Evolutionary conservation across 2,329 filamentous ascomycete genomes (phyloP).

Genomic region (Sordariomycetes sp.): DNA sequence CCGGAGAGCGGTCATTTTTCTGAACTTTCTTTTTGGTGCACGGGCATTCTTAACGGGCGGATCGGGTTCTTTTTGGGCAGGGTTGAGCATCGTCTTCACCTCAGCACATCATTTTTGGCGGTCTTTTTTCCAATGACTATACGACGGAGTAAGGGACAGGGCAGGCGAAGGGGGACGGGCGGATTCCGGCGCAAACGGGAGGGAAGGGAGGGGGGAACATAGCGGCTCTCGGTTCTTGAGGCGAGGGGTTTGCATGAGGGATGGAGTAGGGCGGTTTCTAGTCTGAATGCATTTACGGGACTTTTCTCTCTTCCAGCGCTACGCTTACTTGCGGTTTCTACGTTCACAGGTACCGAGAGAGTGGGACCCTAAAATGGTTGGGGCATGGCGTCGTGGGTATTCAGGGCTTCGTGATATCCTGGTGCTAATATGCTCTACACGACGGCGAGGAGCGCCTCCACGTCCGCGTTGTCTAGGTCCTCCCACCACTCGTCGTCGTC

Average conservation of each 20-base stretch:
- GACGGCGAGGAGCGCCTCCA: neutral
- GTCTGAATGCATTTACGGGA: no score
- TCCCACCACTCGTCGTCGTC: conserved; percentile 4
- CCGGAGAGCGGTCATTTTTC: neutral
- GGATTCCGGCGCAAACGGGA: neutral
- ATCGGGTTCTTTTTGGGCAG: neutral
- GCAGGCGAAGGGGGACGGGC: neutral
- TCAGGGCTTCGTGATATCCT: neutral
- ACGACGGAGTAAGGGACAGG: neutral
- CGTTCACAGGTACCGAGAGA: no score
- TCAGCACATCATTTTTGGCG: conserved; percentile 25
- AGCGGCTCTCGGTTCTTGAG: neutral
- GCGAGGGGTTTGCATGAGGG: neutral
- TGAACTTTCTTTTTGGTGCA: neutral
- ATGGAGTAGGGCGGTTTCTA: no score
- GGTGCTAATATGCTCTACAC: neutral
- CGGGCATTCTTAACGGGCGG: neutral
- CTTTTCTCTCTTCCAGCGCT: no score
- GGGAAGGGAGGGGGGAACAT: neutral
- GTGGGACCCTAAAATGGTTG: no score
- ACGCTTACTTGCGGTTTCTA: no score
- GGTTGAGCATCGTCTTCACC: neutral
- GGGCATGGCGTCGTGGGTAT: no score
- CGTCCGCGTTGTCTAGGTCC: neutral
- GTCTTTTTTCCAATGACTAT: neutral